phyloP scores from a whole-genome alignment of 371 early-diverging fungal genomes.

The Haplosporangium sp. region DNA sequence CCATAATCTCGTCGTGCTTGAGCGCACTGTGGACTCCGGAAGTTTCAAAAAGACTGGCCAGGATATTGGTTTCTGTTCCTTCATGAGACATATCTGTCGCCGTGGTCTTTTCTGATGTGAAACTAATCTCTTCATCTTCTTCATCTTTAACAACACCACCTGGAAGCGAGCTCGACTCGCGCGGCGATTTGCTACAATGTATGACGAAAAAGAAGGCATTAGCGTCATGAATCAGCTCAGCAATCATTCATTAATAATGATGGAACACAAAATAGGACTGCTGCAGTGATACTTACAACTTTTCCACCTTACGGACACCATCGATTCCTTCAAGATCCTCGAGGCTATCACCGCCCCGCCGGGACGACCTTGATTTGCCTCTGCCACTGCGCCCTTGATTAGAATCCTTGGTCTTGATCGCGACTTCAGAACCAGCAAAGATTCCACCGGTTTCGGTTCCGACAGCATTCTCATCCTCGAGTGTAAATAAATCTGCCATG shows the following conservation, averaged over 20 bases:
- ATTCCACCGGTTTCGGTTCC: slow-evolving; percentile 78
- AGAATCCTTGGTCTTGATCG: slow-evolving; percentile 15
- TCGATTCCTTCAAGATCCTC: slow-evolving; percentile 58
- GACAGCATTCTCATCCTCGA: slow-evolving; percentile 69
- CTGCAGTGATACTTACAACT: slow-evolving; percentile 67
- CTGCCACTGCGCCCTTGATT: slow-evolving; percentile 16
- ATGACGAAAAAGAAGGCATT: background rate
- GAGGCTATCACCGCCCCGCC: slow-evolving; percentile 52
- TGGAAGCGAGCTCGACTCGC: slow-evolving; percentile 37
- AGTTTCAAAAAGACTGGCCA: slow-evolving; percentile 80
- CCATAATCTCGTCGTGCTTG: slow-evolving; percentile 89
- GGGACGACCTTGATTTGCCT: slow-evolving; percentile 30
- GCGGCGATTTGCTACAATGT: slow-evolving; percentile 23
- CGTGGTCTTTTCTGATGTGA: slow-evolving; percentile 11
- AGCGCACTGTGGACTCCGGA: slow-evolving; percentile 88
- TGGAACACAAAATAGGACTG: background rate
- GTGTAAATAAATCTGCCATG: slow-evolving; percentile 86
- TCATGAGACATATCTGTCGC: slow-evolving; percentile 1
- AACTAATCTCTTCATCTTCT: slow-evolving; percentile 37
- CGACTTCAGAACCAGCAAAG: slow-evolving; percentile 72
- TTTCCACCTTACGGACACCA: slow-evolving; percentile 67
- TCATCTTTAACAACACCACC: slow-evolving; percentile 37
- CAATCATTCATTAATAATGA: no score
- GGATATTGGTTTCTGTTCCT: slow-evolving; percentile 66
- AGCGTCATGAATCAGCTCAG: no score